Evolutionary conservation across 257 asterid genomes (phyloP).

Genomic region (Leonotis leonurus): DNA sequence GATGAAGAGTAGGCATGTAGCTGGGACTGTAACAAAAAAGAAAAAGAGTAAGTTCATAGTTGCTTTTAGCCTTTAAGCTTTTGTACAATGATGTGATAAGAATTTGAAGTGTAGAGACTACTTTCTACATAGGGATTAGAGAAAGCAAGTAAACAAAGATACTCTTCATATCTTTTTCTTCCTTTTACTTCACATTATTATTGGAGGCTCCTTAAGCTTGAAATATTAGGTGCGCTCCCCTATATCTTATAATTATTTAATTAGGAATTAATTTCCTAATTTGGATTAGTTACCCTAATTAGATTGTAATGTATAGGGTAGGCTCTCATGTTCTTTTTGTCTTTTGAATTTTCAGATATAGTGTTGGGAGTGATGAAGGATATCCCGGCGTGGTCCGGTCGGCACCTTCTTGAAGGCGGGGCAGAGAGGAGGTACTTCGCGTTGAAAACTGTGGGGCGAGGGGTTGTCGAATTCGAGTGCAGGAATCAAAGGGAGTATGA

Average conservation of each 20-base stretch:
- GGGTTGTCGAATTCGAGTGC: conserved; percentile 90
- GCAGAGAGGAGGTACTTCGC: conserved; percentile 72
- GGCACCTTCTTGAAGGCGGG: conserved; percentile 89
- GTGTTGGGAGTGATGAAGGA: conserved; percentile 76
- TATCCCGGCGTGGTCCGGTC: conserved; percentile 92
- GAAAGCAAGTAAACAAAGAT: conserved; percentile 51
- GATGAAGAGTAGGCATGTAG: conserved; percentile 94
- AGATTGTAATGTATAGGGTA: too few relatives aligned
- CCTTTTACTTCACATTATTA: too few relatives aligned
- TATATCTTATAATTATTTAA: too few relatives aligned
- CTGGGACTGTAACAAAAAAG: conserved; percentile 99
- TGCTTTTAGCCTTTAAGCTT: conserved; percentile 36
- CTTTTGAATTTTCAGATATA: conserved; percentile 50
- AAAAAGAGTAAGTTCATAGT: conserved; percentile 76
- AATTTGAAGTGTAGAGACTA: conserved; percentile 46
- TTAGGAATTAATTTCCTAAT: too few relatives aligned
- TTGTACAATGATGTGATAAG: conserved; percentile 47
- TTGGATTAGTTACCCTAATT: too few relatives aligned
- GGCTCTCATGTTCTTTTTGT: too few relatives aligned
- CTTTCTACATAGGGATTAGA: conserved; percentile 72
- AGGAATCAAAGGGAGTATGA: conserved; percentile 74
- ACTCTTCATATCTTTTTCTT: conserved; percentile 16
- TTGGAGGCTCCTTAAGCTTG: too few relatives aligned
- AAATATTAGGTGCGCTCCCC: too few relatives aligned
- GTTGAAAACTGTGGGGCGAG: conserved; percentile 61